A percentile compares a stretch with the other conserved stretches of the same genome.
These are phyloP conservation scores for Teratosphaeria epicoccoides DNA, from an alignment of 2,329 filamentous ascomycete species.

Conservation along the genomic window DNA sequence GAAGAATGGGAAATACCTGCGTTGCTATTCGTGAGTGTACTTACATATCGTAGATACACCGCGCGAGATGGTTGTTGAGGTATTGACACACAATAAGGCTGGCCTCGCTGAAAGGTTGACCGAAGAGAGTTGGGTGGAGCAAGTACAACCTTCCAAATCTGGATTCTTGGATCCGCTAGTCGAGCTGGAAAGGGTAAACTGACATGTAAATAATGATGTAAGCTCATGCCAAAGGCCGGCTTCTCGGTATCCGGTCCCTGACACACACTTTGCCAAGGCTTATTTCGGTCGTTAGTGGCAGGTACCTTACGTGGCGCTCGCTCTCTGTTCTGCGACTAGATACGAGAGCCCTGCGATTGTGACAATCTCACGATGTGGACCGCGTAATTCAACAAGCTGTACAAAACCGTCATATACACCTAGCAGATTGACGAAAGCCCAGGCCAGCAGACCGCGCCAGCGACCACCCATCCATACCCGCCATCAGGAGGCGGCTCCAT, in stretches of 20 bases:
- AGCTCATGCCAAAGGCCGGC: too few relatives aligned
- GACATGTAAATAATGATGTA: too few relatives aligned
- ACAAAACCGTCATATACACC: slow-evolving; percentile 34
- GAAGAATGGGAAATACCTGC: background rate
- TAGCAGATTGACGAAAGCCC: slow-evolving; percentile 37
- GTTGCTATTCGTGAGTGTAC: background rate
- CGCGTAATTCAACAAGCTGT: slow-evolving; percentile 38
- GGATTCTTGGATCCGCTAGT: too few relatives aligned
- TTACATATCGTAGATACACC: background rate
- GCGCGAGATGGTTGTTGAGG: background rate
- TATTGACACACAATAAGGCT: background rate
- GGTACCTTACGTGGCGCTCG: too few relatives aligned
- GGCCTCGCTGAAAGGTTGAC: background rate
- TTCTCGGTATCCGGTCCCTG: too few relatives aligned
- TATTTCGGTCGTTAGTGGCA: too few relatives aligned
- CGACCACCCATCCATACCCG: slow-evolving; percentile 29
- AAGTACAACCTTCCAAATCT: too few relatives aligned
- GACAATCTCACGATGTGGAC: slow-evolving; percentile 30
- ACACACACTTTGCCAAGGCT: too few relatives aligned
- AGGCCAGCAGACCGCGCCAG: slow-evolving; percentile 26
- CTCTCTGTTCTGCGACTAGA: too few relatives aligned
- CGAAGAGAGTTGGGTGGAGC: too few relatives aligned
- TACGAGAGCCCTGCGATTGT: slow-evolving; percentile 28
- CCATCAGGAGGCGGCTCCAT: slow-evolving; percentile 21
- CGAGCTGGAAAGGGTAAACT: too few relatives aligned